phyloP scores from a whole-genome alignment of 768 basidiomycete genomes.

The Phylloporus sp. region DNA sequence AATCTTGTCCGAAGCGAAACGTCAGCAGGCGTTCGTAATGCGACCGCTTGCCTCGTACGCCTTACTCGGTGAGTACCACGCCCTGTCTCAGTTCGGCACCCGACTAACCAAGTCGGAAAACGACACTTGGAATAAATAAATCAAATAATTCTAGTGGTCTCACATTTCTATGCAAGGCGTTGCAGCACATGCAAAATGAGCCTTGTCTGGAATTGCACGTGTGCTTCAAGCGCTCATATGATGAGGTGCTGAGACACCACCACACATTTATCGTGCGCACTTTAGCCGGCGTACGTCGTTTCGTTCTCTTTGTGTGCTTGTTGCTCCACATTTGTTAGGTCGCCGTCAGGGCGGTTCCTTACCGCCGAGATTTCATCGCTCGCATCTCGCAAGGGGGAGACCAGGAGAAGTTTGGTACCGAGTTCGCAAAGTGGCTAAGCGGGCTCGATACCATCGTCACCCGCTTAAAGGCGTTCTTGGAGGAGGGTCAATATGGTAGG shows the following conservation, averaged over 20 bases:
- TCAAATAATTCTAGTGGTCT: conserved; percentile 47
- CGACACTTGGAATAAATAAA: conserved; percentile 4
- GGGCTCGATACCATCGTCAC: conserved; percentile 54
- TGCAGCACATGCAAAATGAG: conserved; percentile 61
- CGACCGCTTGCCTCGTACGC: conserved; percentile 58
- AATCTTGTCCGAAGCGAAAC: conserved; percentile 50
- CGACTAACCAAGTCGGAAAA: conserved; percentile 1
- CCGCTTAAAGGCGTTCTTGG: conserved; percentile 51
- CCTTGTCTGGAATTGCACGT: conserved; percentile 48
- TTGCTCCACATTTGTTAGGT: conserved; percentile 33
- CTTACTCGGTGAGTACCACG: conserved; percentile 49
- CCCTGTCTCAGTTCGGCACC: conserved; percentile 17
- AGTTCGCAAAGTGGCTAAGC: conserved; percentile 56
- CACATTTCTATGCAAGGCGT: conserved; percentile 60
- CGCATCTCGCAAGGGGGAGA: conserved; percentile 60
- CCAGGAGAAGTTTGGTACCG: conserved; percentile 52
- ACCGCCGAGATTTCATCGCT: conserved; percentile 57
- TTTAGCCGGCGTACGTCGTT: conserved; percentile 28
- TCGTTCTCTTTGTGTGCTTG: neutral
- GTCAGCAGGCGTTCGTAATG: conserved; percentile 40
- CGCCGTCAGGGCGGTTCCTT: conserved; percentile 58
- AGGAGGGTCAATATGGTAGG: conserved; percentile 52
- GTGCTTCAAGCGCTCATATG: conserved; percentile 70
- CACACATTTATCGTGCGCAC: conserved; percentile 65
- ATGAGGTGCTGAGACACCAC: conserved; percentile 60